These are phyloP conservation scores for Seiridium unicorne DNA, from an alignment of 2,329 filamentous ascomycete genomes.

Conservation along the genomic window DNA sequence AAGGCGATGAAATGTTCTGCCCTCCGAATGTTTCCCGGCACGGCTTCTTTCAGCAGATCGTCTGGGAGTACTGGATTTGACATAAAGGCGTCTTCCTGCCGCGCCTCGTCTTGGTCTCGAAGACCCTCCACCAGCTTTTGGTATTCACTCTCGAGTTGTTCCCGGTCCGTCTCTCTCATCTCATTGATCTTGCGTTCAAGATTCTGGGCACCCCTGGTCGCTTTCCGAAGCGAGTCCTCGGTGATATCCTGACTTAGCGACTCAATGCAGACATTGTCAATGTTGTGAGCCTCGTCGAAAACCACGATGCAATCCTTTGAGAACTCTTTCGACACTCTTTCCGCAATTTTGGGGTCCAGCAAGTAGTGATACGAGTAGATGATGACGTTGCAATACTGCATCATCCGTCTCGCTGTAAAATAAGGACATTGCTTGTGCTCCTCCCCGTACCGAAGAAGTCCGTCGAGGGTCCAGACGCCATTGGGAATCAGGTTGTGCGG, in stretches of 20 bases:
- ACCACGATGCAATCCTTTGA: constrained; percentile 99
- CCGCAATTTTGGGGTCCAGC: constrained; percentile 95
- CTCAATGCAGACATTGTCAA: constrained; percentile 99
- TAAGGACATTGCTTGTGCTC: constrained; percentile 97
- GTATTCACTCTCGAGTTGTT: constrained; percentile 93
- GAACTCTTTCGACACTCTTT: constrained; percentile 89
- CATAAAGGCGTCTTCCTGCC: constrained; percentile 96
- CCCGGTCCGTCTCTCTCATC: constrained; percentile 93
- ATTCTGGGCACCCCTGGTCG: constrained; percentile 85
- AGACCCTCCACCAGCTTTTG: constrained; percentile 92
- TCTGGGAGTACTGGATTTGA: constrained; percentile 92
- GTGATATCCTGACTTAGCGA: constrained; percentile 95
- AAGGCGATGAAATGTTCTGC: constrained; percentile 97
- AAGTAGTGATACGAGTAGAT: constrained; percentile 99
- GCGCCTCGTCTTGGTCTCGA: constrained; percentile 81
- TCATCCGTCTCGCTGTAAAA: constrained; percentile 95
- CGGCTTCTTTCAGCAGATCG: constrained; percentile 90
- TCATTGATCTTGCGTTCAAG: constrained; percentile 87
- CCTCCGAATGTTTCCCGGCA: constrained; percentile 92
- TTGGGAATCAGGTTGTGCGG: constrained; percentile 93
- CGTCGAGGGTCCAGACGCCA: constrained; percentile 94
- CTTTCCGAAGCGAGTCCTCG: constrained; percentile 89
- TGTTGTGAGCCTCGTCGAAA: constrained; percentile 98
- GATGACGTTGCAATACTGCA: constrained; percentile 99
- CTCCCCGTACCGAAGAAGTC: constrained; percentile 84